These are phyloP conservation scores for Nemophila menziesii DNA, from an alignment of 257 asterid species.

Conservation along the genomic window DNA sequence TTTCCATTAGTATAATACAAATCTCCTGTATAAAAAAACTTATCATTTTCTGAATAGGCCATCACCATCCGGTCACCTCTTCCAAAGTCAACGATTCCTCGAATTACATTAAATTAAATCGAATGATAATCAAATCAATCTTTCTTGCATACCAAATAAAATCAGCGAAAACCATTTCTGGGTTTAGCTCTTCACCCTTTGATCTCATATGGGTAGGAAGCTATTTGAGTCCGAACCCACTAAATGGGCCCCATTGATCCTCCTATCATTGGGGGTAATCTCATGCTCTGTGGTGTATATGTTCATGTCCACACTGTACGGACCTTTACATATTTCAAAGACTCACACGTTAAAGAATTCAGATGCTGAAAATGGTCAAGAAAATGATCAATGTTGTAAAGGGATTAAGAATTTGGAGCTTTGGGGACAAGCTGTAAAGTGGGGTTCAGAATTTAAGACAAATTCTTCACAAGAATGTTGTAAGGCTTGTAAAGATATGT, in stretches of 20 bases:
- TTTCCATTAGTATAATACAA: too few species aligned
- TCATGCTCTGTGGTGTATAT: conserved; percentile 54
- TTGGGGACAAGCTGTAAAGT: conserved; percentile 92
- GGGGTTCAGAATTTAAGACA: conserved; percentile 91
- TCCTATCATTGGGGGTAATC: conserved; percentile 65
- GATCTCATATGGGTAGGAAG: conserved; percentile 66
- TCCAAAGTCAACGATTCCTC: conserved; percentile 16
- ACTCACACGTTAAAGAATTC: conserved; percentile 15
- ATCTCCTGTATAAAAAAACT: not conserved
- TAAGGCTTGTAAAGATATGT: conserved; percentile 66
- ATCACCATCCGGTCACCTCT: not conserved
- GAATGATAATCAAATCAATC: conserved; percentile 10
- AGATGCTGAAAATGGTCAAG: conserved; percentile 15
- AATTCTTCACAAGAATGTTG: conserved; percentile 70
- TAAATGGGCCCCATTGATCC: conserved; percentile 51
- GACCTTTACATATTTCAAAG: conserved; percentile 18
- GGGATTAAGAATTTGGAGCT: conserved; percentile 74
- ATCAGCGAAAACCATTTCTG: conserved; percentile 11
- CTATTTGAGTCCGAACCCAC: conserved; percentile 53
- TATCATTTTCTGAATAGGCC: conserved; percentile 13
- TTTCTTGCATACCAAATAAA: conserved; percentile 3
- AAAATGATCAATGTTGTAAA: conserved; percentile 49
- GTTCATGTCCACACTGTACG: conserved; percentile 51
- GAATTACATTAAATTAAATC: not conserved
- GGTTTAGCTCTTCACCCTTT: conserved; percentile 18